Base-by-base conservation (phyloP, 257 asterid genomes). In the Lantana camara region DNA sequence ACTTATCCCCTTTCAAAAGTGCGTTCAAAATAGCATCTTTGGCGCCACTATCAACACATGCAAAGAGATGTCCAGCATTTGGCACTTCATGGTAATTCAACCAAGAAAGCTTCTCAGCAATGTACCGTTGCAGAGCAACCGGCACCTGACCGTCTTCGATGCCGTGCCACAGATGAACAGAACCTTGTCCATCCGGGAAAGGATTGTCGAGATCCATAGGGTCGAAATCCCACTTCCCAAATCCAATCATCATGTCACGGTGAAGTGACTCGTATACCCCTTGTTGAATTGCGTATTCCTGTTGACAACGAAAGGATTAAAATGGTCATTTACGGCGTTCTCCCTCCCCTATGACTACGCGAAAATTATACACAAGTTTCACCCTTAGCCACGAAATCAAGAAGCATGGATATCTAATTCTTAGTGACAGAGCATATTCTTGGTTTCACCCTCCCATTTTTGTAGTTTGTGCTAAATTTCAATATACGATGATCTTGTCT, bases 151-250 rank as follows among this genome's bases (percentile, higher is more conserved):
- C 89, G 42, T 89, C 96, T 19, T 89, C 95, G 48, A 50, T 66
- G 1, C 96, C 96, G 0, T 89, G 96, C 93, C 96, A 86, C 49
- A 89, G 23, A 65, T 89, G 93, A 22, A 84, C 85, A 1, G 85
- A 76, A 19, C 81, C 91, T 76, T 82, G 76, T 5, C 78, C 54
- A 16, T 73, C 29, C 0, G 21, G 35, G 48, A 75, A 84, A 10
- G 93, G 91, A 68, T 86, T 70, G 12, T 79, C 67, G 16, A 89
- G 76, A 19, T 79, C 67, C 95, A 86, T 82, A 0, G 96, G 96
- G 72, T 74, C 84, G 32, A 86, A 84, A 6, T 86, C 96, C 57
- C 87, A 80, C 23, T 67, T 62, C 71, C 96, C 96, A 14, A 89
- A 86, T 45, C 80, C 91, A 54, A 89, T 35, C 51, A 70, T 86